Evolutionary conservation across 495 filamentous ascomycete genomes (phyloP).

Genomic region (Aspergillus saccharolyticus): DNA sequence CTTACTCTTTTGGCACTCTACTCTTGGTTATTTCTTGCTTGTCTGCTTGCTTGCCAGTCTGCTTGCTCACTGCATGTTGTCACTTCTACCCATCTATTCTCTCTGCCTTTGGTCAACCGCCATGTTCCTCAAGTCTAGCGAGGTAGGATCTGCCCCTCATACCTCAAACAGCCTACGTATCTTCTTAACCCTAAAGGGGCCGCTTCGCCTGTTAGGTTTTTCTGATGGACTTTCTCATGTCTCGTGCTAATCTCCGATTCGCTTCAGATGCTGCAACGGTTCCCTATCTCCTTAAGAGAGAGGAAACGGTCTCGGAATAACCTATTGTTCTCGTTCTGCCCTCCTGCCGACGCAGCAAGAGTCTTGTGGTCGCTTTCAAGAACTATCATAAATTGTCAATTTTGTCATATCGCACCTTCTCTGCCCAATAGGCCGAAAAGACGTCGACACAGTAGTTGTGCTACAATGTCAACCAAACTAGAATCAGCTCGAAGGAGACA

Average conservation of each 20-base stretch:
- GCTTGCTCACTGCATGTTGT: not conserved
- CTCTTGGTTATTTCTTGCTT: not conserved
- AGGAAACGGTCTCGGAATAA: not conserved
- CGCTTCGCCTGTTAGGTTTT: not conserved
- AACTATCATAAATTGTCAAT: not conserved
- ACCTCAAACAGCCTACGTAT: not conserved
- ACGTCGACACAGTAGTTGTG: not conserved
- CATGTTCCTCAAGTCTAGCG: not conserved
- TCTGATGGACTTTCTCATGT: conserved; percentile 10
- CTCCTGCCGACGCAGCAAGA: not conserved
- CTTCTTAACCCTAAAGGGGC: not conserved
- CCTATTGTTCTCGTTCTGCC: not conserved
- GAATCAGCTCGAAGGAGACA: conserved; percentile 1
- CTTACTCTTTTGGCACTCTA: not conserved
- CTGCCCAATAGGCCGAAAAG: not conserved
- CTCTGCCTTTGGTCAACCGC: not conserved
- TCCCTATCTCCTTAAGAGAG: not conserved
- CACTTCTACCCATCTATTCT: not conserved
- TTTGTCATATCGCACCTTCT: not conserved
- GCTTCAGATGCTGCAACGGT: conserved; percentile 7
- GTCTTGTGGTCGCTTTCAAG: not conserved
- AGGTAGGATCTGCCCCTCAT: not conserved
- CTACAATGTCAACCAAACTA: not conserved
- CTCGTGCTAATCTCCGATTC: conserved; percentile 12
- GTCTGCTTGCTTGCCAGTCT: not conserved